phyloP scores from a whole-genome alignment of 1,284 basidiomycete species.

The Rugosomyces carneus region DNA sequence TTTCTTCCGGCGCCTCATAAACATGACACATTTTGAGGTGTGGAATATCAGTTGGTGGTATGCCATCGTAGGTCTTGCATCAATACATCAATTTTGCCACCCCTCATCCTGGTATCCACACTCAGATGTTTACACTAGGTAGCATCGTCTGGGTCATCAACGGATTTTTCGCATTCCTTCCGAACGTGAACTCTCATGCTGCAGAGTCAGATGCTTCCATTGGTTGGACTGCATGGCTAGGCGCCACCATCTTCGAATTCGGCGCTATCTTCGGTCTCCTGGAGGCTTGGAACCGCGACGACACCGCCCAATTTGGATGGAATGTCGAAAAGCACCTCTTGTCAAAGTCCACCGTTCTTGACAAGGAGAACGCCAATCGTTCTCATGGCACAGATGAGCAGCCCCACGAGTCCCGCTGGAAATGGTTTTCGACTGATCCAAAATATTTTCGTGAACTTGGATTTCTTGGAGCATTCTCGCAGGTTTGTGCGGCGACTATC shows the following conservation, averaged over 20 bases:
- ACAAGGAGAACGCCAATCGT: background rate
- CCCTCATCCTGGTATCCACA: background rate
- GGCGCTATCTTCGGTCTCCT: slow-evolving; percentile 41
- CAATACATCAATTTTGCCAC: background rate
- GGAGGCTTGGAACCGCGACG: slow-evolving; percentile 41
- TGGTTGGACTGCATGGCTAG: slow-evolving; percentile 43
- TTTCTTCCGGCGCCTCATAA: slow-evolving; percentile 10
- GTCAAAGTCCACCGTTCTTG: background rate
- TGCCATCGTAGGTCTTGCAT: slow-evolving; percentile 20
- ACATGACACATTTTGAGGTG: slow-evolving; percentile 23
- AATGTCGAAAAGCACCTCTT: slow-evolving; percentile 18
- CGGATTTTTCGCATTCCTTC: slow-evolving; percentile 49
- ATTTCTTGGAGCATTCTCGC: slow-evolving; percentile 45
- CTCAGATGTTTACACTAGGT: slow-evolving; percentile 32
- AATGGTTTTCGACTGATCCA: slow-evolving; percentile 31
- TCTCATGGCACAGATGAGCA: background rate
- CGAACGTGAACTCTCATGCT: slow-evolving; percentile 33
- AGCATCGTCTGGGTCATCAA: slow-evolving; percentile 51
- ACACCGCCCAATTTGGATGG: slow-evolving; percentile 30
- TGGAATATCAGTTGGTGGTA: slow-evolving; percentile 31
- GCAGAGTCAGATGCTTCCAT: slow-evolving; percentile 26
- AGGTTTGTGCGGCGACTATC: slow-evolving; percentile 47
- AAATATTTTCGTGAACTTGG: slow-evolving; percentile 49
- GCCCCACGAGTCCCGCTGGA: slow-evolving; percentile 22
- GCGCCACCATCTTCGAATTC: slow-evolving; percentile 50